Percentiles rank a stretch among this genome's conserved stretches.
phyloP scores from a whole-genome alignment of 805 yeast species.

The Hanseniaspora lindneri region DNA sequence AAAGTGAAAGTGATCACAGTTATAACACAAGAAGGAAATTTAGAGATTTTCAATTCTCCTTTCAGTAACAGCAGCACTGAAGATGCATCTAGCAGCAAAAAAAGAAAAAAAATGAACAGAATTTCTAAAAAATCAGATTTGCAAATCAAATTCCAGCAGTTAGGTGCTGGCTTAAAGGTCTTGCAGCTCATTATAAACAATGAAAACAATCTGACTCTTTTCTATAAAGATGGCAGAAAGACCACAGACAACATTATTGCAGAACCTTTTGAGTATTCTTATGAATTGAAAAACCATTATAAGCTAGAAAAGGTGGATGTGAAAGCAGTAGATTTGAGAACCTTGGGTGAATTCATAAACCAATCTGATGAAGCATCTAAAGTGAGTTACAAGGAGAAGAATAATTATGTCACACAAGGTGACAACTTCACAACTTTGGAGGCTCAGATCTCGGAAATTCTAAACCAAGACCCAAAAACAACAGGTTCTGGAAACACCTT shows the following conservation, averaged over 20 bases:
- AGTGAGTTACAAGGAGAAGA: conserved; percentile 47
- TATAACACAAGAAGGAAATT: conserved; percentile 60
- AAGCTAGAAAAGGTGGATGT: conserved; percentile 22
- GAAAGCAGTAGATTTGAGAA: conserved; percentile 16
- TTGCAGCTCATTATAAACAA: background rate
- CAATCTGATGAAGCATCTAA: conserved; percentile 39
- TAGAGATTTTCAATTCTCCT: conserved; percentile 62
- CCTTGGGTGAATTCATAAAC: conserved; percentile 19
- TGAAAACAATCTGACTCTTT: background rate
- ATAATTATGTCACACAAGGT: conserved; percentile 52
- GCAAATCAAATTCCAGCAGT: conserved; percentile 30
- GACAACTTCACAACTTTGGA: conserved; percentile 48
- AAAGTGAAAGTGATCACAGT: conserved; percentile 27
- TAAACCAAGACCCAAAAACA: conserved; percentile 33
- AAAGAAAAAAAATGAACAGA: conserved; percentile 30
- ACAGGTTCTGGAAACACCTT: conserved; percentile 25
- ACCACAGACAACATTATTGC: background rate
- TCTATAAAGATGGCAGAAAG: conserved; percentile 6
- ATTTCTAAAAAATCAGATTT: conserved; percentile 43
- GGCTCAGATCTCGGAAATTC: conserved; percentile 19
- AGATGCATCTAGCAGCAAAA: background rate
- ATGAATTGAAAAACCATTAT: conserved; percentile 21
- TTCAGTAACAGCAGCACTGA: conserved; percentile 21
- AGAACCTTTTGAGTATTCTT: conserved; percentile 1
- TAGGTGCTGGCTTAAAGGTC: background rate